phyloP scores from a whole-genome alignment of 192 early-diverging fungal species.

The Pecoramyces ruminantium region DNA sequence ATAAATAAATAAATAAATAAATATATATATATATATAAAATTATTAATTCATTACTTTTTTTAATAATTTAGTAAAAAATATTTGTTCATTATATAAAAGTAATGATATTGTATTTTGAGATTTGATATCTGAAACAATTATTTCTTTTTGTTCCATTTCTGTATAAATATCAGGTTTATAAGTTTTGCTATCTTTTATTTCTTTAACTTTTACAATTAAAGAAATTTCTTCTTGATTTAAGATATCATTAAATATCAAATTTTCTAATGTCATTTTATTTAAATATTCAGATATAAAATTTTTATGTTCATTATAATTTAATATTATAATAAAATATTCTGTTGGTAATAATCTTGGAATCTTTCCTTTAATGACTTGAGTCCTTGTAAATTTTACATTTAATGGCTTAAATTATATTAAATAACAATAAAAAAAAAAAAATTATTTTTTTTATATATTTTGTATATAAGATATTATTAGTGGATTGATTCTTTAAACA shows the following conservation, averaged over 20 bases:
- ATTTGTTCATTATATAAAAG: neutral
- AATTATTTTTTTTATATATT: too few relatives aligned
- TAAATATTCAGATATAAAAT: neutral
- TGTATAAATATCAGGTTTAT: neutral
- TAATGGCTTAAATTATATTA: neutral
- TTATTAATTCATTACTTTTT: neutral
- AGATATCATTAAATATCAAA: neutral
- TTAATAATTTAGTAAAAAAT: neutral
- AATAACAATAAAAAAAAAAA: too few relatives aligned
- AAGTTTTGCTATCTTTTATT: neutral
- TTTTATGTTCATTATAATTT: neutral
- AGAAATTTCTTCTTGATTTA: neutral
- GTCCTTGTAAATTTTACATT: neutral
- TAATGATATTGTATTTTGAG: neutral
- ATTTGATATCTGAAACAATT: neutral
- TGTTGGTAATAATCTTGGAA: neutral
- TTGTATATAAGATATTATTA: too few relatives aligned
- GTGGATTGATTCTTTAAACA: too few relatives aligned
- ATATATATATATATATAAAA: too few relatives aligned
- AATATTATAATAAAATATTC: neutral
- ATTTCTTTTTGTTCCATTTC: neutral
- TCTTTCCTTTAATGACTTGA: neutral
- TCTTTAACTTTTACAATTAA: neutral
- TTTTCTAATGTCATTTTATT: neutral
- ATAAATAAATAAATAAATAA: too few relatives aligned